Base-by-base conservation (phyloP, 1,284 basidiomycete genomes). In the Heterobasidion occidentale region DNA sequence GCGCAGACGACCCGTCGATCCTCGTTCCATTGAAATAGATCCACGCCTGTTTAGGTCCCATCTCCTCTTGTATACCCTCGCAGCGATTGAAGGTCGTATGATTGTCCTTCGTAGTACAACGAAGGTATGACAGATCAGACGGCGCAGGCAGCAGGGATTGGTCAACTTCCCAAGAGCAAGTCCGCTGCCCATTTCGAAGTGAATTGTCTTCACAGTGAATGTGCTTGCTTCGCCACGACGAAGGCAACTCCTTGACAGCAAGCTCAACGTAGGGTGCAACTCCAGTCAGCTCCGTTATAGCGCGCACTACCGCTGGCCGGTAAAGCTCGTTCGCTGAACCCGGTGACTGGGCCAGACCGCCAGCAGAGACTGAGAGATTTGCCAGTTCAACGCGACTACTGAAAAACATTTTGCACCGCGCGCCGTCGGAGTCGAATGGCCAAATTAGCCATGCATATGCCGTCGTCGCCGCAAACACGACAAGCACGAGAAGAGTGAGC, bases 341-440 rank as follows among this genome's bases (percentile, higher is more conserved):
- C 14, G 12, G 34, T 15, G 35, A 9, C 34, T 12, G 51, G 36
- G 15, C 4, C 27, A 27, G 27, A 15, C 27, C 20, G 17, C 63
- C 52, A 45, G 47, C 59, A 14, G 59, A 57, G 34, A 57, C 54
- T 20, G 64, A 56, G 47, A 61, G 11, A 58, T 62, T 65, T 44
- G 60, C 64, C 44, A 89, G 68, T 53, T 77, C 68, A 17, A 88
- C 73, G 0, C 65, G 72, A 64, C 90, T 87, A 52, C 77, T 74
- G 73, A 88, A 90, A 67, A 75, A 87, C 0, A 89, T 69, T 60
- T 88, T 90, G 61, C 90, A 70, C 0, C 87, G 86, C 3, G 75
- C 68, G 27, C 77, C 67, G 35, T 72, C 67, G 12, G 78, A 78
- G 54, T 44, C 36, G 70, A 90, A 90, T 0, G 88, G 88, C 69